Evolutionary conservation across 306 rosid species (phyloP), one percentile per base, ranked within the genome.

Genomic region (Gleditsia sinensis): DNA sequence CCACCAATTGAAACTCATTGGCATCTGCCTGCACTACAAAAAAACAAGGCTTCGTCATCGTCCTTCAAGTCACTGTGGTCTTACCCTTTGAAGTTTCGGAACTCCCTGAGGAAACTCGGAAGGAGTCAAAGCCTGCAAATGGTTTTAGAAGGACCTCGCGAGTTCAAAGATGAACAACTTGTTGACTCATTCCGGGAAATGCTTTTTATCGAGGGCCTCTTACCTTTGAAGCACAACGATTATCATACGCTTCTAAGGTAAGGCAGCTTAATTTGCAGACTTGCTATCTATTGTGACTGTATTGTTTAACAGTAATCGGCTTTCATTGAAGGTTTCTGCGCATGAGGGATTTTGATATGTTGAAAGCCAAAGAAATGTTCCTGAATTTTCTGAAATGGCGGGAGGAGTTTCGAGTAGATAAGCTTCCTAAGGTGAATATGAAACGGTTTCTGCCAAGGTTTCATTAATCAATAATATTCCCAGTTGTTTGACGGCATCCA

Each of bases 191-290:
- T 94, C 39, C 87, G 96, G 3, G 48, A 84, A 72, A 50, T 84
- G 86, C 96, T 94, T 60, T 85, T 82, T 5, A 54, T 70, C 16
- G 89, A 89, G 21, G 88, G 74, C 4, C 78, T 86, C 16, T 75
- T 89, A 27, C 89, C 94, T 0, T 69, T 85, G 9, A 85, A 90
- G 73, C 91, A 87, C 75, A 78, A 85, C 20, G 91, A 94, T 67
- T 94, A 91, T 88, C 98, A 94, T 17, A 94, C 98, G 23, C 98
- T 94, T 79, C 54, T 94, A 3, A 75, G 96, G 98, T 89, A 49
- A 72, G 16, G 65, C 32, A 19, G 4, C 48, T 36, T 34, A 61
- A 34, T 76, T 45, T 28, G 42, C 27, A 17, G 48, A 42, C 19
- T 59, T 32, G 32, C 23, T 40, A 4, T 57, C 11, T 9, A 8